A percentile compares a stretch with the other conserved stretches of the same genome.
Conservation (phyloP, 805 yeast genomes). For the Myxozyma neglecta region DNA sequence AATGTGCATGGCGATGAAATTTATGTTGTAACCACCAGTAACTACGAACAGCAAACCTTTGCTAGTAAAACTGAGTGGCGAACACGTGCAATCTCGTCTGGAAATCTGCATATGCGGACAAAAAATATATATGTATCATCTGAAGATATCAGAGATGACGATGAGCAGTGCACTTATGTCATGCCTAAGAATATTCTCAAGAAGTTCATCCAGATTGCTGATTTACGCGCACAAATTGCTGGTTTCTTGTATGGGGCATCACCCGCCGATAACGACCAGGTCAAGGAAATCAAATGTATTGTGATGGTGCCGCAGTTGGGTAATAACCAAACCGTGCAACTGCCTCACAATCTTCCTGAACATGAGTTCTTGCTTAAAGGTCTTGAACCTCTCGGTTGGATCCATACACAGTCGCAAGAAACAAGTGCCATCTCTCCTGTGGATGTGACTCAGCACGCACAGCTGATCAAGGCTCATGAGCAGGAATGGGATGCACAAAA, state of each 20-base stretch:
- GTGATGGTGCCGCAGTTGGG: slow-evolving; percentile 90
- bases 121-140: slow-evolving; percentile 72
- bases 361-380: slow-evolving; percentile 48
- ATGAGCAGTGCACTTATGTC: slow-evolving; percentile 63
- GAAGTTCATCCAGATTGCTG: slow-evolving; percentile 77
- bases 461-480: slow-evolving; percentile 39
- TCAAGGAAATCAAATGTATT: slow-evolving; percentile 74
- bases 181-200: slow-evolving; percentile 79
- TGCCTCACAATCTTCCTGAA: slow-evolving; percentile 52
- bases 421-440: slow-evolving; percentile 60
- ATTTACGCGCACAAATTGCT: slow-evolving; percentile 76
- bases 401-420: slow-evolving; percentile 83
- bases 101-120: slow-evolving; percentile 68
- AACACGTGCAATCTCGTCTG: slow-evolving; percentile 74
- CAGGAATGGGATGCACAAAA: slow-evolving; percentile 45
- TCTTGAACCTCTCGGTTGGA: slow-evolving; percentile 84
- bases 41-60: slow-evolving; percentile 81
- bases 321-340: slow-evolving; percentile 59
- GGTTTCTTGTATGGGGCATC: slow-evolving; percentile 79
- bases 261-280: slow-evolving; percentile 65
- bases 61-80: slow-evolving; percentile 91
- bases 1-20: slow-evolving; percentile 97
- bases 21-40: slow-evolving; percentile 86
- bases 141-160: slow-evolving; percentile 55
- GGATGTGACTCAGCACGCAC: slow-evolving; percentile 66